Conservation (phyloP, 2,329 filamentous ascomycete genomes). For the Stachybotrys echinatus region DNA sequence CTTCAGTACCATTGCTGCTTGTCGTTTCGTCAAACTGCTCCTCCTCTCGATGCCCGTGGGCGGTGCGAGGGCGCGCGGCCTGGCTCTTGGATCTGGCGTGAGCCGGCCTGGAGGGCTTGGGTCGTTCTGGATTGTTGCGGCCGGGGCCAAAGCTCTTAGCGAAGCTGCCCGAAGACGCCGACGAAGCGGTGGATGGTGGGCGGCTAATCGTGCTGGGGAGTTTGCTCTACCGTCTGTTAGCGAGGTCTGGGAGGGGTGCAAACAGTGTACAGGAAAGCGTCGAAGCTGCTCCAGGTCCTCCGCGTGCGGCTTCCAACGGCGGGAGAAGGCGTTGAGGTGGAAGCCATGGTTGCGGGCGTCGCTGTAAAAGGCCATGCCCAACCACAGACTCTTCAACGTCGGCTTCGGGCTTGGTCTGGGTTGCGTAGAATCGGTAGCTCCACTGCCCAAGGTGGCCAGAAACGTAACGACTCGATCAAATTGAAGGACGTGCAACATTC, state of each 20-base stretch:
- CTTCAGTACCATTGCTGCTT: slow-evolving; percentile 29
- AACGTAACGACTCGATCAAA: neutral
- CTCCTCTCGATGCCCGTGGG: slow-evolving; percentile 34
- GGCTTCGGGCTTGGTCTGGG: too few relatives aligned
- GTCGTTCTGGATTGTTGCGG: slow-evolving; percentile 43
- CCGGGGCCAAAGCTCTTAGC: slow-evolving; percentile 53
- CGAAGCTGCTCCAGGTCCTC: neutral
- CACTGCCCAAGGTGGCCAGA: neutral
- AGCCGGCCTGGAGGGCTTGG: slow-evolving; percentile 45
- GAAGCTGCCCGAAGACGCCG: slow-evolving; percentile 38
- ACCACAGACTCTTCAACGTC: neutral
- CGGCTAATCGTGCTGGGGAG: slow-evolving; percentile 23
- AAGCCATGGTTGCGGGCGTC: neutral
- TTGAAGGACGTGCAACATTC: neutral
- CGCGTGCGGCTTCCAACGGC: neutral
- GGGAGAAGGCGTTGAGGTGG: neutral
- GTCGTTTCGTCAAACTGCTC: slow-evolving; percentile 29
- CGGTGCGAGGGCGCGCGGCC: slow-evolving; percentile 29
- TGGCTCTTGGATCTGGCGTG: slow-evolving; percentile 38
- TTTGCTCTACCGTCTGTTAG: slow-evolving; percentile 22
- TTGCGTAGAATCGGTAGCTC: too few relatives aligned
- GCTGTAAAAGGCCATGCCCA: neutral
- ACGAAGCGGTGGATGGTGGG: slow-evolving; percentile 28
- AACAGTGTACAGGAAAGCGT: neutral
- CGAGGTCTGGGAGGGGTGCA: neutral